Percentiles rank a stretch among this genome's conserved stretches.
These are phyloP conservation scores for Chrysosporium keratinophilum DNA, from an alignment of 2,329 filamentous ascomycete species.

Conservation along the genomic window DNA sequence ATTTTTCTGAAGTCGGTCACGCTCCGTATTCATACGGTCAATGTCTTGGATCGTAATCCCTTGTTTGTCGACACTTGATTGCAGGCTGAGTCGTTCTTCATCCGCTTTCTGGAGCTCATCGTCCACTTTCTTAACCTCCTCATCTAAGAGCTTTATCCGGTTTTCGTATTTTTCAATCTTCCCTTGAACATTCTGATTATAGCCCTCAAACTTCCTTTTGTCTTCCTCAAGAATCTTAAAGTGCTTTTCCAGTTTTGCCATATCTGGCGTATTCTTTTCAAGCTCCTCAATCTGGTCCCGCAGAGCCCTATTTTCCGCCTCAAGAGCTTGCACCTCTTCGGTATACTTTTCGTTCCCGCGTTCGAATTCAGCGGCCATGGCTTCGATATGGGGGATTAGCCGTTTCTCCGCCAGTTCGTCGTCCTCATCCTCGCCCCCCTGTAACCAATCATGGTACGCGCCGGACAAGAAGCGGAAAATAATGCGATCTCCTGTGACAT, in stretches of 20 bases:
- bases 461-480: conserved; percentile 86
- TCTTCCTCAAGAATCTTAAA: conserved; percentile 94
- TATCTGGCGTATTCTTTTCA: conserved; percentile 73
- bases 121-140: conserved; percentile 70
- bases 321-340: conserved; percentile 72
- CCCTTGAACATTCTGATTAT: conserved; percentile 72
- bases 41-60: conserved; percentile 97
- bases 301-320: conserved; percentile 72
- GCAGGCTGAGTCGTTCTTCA: conserved; percentile 66
- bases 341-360: conserved; percentile 72
- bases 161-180: conserved; percentile 82
- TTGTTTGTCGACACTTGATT: conserved; percentile 79
- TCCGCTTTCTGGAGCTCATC: conserved; percentile 69
- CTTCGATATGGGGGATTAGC: conserved; percentile 71
- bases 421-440: conserved; percentile 77
- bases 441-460: conserved; percentile 88
- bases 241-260: conserved; percentile 73
- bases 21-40: conserved; percentile 94
- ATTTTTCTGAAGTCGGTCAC: conserved; percentile 81
- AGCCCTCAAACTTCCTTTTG: conserved; percentile 87
- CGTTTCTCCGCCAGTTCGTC: conserved; percentile 73
- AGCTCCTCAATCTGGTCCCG: conserved; percentile 80
- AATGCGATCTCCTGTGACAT: conserved; percentile 81
- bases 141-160: conserved; percentile 69
- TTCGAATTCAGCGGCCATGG: conserved; percentile 83